Percentiles rank a stretch among this genome's conserved stretches.
Evolutionary conservation across 306 rosid species (phyloP).

Genomic region (Astragalus membranaceus): DNA sequence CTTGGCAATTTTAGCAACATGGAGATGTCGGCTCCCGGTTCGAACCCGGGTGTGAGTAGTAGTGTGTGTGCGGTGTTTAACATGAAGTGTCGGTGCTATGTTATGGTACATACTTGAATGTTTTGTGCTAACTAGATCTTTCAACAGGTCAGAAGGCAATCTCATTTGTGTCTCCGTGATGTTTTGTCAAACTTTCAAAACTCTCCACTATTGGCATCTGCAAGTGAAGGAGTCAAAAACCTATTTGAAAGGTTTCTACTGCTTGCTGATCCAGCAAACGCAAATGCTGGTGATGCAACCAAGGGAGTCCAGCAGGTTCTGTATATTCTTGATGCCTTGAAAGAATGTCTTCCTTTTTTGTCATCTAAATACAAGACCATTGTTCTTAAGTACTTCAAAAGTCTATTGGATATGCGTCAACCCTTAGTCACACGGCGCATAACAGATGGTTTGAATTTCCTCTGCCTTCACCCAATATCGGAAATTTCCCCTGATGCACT

Average conservation of each 20-base stretch:
- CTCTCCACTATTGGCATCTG: constrained; percentile 38
- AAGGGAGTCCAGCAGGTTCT: constrained; percentile 71
- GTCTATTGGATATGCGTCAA: constrained; percentile 60
- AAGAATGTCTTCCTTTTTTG: constrained; percentile 27
- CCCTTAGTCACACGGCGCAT: constrained; percentile 65
- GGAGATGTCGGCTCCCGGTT: no score
- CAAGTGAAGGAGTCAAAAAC: constrained; percentile 54
- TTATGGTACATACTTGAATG: background rate
- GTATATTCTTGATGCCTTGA: constrained; percentile 53
- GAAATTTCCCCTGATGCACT: constrained; percentile 46
- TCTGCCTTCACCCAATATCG: constrained; percentile 43
- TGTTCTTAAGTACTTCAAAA: constrained; percentile 58
- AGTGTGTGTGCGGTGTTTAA: no score
- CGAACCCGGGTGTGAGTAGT: no score
- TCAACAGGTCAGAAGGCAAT: constrained; percentile 75
- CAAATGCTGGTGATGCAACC: constrained; percentile 42
- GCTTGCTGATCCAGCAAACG: constrained; percentile 59
- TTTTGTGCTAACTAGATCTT: constrained; percentile 17
- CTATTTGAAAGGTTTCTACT: constrained; percentile 52
- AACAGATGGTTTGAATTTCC: constrained; percentile 58
- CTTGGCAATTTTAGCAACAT: no score
- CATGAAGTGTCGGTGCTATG: no score
- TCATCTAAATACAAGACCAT: constrained; percentile 46
- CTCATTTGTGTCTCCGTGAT: constrained; percentile 49
- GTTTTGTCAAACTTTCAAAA: constrained; percentile 23